Evolutionary conservation across 139 green algal genomes (phyloP), one percentile per base, ranked within the genome.

Genomic region (Closterium sp.): DNA sequence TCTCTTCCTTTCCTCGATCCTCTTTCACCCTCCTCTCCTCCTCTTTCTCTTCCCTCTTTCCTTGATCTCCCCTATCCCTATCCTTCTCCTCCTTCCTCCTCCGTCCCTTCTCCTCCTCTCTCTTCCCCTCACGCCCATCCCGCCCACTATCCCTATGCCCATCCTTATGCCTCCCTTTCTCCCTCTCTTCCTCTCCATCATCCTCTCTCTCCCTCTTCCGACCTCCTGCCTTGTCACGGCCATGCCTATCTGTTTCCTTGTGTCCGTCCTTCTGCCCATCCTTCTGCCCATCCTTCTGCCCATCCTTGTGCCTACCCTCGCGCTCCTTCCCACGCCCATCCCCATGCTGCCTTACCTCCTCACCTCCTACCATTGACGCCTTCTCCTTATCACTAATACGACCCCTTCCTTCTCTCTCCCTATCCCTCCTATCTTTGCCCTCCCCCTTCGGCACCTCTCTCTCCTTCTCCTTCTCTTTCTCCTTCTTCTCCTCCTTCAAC

Each of bases 81-180:
- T 24, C 28, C 85, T 31, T 87, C 85, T 31, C 85, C 21, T 87
- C 85, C 85, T 31, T 87, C 28, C 28, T 32, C 85, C 13, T 87
- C 13, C 85, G 28, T 24, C 22, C 85, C 85, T 22, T 29, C 19
- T 87, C 28, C 27, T 31, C 28, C n/a, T 87, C 85, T 10, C 85
- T 29, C 28, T 87, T 32, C n/a, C 28, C 85, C 85, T 30, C 85
- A 22, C n/a, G 10, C 4, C 85, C 85, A 28, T 30, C 85, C 85
- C 9, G 11, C 21, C 28, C 88, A 90, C 88, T 90, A n/a, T 84
- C 62, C 28, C 29, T 4, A 17, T 24, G 88, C 38, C 88, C 29
- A 84, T 86, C 45, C 88, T 28, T 90, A 84, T 19, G n/a, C 88
- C 38, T 90, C 19, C 38, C 38, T 24, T 90, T 73, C n/a, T 90